Evolutionary conservation across 2,329 filamentous ascomycete species (phyloP).

Genomic region (Pseudogymnoascus sp.): DNA sequence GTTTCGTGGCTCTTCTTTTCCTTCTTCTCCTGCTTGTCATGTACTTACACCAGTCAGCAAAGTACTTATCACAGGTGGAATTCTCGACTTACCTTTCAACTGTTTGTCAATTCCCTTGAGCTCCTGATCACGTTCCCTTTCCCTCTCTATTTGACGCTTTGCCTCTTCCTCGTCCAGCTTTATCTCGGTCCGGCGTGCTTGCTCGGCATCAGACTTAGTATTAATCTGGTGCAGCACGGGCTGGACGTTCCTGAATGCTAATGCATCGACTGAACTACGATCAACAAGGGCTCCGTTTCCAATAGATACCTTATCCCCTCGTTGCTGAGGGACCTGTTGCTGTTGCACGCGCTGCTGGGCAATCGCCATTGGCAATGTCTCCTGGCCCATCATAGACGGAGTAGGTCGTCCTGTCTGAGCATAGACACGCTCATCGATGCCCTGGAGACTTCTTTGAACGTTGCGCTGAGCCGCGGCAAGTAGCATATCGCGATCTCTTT

Average conservation of each 20-base stretch:
- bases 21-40: conserved; percentile 35
- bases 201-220: conserved; percentile 66
- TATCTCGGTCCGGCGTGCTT: conserved; percentile 58
- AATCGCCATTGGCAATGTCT: conserved; percentile 57
- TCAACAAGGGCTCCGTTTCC: conserved; percentile 78
- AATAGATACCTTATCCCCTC: conserved; percentile 52
- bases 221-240: conserved; percentile 82
- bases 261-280: conserved; percentile 68
- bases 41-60: neutral
- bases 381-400: conserved; percentile 63
- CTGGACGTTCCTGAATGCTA: conserved; percentile 71
- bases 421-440: conserved; percentile 76
- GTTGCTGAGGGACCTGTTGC: conserved; percentile 33
- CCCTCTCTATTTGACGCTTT: conserved; percentile 51
- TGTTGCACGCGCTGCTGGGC: conserved; percentile 50
- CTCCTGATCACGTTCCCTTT: conserved; percentile 51
- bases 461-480: conserved; percentile 78
- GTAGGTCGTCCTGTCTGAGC: conserved; percentile 68
- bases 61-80: neutral
- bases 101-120: conserved; percentile 48
- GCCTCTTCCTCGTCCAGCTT: conserved; percentile 59
- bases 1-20: conserved; percentile 46
- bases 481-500: conserved; percentile 67
- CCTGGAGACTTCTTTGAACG: conserved; percentile 70
- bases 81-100: conserved; percentile 49